Evolutionary conservation across 306 rosid species (phyloP).

Genomic region (Cucumis hystrix): DNA sequence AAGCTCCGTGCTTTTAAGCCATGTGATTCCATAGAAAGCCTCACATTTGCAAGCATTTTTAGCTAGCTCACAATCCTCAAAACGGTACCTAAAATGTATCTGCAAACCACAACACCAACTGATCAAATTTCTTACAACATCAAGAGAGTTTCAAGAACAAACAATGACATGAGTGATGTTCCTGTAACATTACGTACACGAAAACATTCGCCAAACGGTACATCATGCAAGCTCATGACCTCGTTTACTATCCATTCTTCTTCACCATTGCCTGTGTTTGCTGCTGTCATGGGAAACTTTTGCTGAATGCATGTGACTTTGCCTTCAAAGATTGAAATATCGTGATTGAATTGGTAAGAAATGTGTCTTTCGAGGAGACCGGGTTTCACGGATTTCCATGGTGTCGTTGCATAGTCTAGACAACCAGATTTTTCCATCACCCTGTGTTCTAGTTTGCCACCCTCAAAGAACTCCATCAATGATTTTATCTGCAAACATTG

Average conservation of each 20-base stretch:
- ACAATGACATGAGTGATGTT: neutral
- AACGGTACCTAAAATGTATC: constrained; percentile 53
- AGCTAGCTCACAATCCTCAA: constrained; percentile 37
- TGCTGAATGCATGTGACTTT: constrained; percentile 62
- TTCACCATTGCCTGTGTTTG: constrained; percentile 15
- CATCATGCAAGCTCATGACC: constrained; percentile 51
- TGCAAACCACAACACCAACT: constrained; percentile 8
- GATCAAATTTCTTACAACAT: neutral
- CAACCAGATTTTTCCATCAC: constrained; percentile 59
- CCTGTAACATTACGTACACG: neutral
- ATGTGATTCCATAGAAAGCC: constrained; percentile 31
- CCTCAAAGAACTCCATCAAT: constrained; percentile 48
- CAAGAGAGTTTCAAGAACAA: neutral
- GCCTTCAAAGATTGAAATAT: constrained; percentile 41
- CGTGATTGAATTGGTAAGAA: constrained; percentile 45
- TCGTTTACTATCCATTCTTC: constrained; percentile 51
- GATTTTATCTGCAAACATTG: constrained; percentile 31
- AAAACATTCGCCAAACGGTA: constrained; percentile 32
- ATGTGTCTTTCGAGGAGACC: constrained; percentile 31
- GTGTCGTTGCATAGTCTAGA: constrained; percentile 37
- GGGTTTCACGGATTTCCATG: constrained; percentile 44
- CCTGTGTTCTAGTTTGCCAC: constrained; percentile 57
- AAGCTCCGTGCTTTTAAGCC: constrained; percentile 59
- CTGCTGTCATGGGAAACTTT: constrained; percentile 13
- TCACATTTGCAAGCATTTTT: constrained; percentile 47